Conservation (phyloP, 805 yeast genomes). For the Pichia cabralensis region DNA sequence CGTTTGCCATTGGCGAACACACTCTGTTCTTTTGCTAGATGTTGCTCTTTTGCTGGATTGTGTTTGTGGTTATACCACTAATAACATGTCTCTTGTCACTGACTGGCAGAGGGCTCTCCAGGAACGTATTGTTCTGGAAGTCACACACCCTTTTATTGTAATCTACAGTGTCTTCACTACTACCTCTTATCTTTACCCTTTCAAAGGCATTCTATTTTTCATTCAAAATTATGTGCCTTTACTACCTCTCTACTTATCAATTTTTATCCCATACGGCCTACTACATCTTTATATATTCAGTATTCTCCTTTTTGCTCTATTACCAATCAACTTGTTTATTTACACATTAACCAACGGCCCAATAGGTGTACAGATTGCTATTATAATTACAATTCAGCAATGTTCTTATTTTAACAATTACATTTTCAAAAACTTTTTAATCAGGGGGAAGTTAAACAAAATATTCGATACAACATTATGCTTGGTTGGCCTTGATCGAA, state of each 20-base stretch:
- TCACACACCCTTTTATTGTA: slow-evolving; percentile 15
- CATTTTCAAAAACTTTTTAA: slow-evolving; percentile 17
- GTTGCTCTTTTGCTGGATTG: too few relatives aligned
- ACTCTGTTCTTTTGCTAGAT: too few relatives aligned
- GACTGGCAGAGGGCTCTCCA: slow-evolving; percentile 10
- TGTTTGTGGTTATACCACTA: neutral
- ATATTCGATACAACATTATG: slow-evolving; percentile 22
- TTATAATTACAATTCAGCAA: slow-evolving; percentile 19
- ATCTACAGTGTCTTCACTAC: slow-evolving; percentile 11
- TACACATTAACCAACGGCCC: slow-evolving; percentile 20
- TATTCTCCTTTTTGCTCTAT: slow-evolving; percentile 13
- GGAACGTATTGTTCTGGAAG: slow-evolving; percentile 15
- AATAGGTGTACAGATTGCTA: slow-evolving; percentile 18
- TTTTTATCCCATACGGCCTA: slow-evolving; percentile 17
- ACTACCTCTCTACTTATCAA: slow-evolving; percentile 19
- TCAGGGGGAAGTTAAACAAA: slow-evolving; percentile 18
- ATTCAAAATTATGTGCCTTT: slow-evolving; percentile 14
- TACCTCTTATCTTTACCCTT: slow-evolving; percentile 15
- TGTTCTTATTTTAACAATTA: slow-evolving; percentile 17
- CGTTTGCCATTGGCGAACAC: too few relatives aligned
- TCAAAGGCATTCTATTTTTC: slow-evolving; percentile 20
- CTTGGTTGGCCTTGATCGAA: slow-evolving; percentile 17
- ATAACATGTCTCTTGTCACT: neutral
- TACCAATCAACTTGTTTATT: slow-evolving; percentile 17
- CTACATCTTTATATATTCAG: slow-evolving; percentile 15